Evolutionary conservation across 2,329 filamentous ascomycete species (phyloP), one percentile per base, ranked within the genome.

Genomic region (Colletotrichum eremochloae): DNA sequence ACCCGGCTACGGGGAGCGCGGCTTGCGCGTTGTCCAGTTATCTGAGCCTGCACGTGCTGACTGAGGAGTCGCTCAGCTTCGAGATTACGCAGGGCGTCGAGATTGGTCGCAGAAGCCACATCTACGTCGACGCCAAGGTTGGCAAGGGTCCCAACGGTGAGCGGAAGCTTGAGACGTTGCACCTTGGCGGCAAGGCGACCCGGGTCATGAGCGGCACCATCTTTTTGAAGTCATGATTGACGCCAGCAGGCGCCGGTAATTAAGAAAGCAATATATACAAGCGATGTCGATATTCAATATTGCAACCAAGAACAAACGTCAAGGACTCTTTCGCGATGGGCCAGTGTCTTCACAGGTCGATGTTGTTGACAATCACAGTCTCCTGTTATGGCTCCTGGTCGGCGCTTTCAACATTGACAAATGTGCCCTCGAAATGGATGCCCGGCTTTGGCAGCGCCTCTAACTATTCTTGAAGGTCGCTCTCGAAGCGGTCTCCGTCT

Each of bases 1-100:
- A 93, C 76, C 86, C 89, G 2, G 89, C 88, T 0, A 91, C 89
- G 0, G 91, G 91, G 0, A 90, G 88, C 71, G 90, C 91, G 40
- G 89, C 90, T 6, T 86, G 86, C 77, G 87, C 87, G 9, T 79
- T 93, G 74, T 82, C 84, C 29, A 82, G 85, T 67, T 91, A 88
- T 76, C 81, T 92, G 72, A 84, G 86, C 5, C 77, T 88, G 63
- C 78, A 79, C n/a, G 82, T 82, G 74, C 76, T 75, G 55, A 78
- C 74, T n/a, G 79, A 76, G 31, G 79, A 60, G 61, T 29, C 60
- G 9, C 11, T 68, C 38, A 46, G 64, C 24, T 74, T 74, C 6
- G 67, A 74, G 56, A 67, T 74, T 56, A 74, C 73, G 7, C 73
- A 74, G 53, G 73, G 73, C 24, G 73, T 74, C 1, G 73, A 74